Evolutionary conservation across 208 protist genomes (phyloP).

Genomic region (Herpetomonas tarakana): DNA sequence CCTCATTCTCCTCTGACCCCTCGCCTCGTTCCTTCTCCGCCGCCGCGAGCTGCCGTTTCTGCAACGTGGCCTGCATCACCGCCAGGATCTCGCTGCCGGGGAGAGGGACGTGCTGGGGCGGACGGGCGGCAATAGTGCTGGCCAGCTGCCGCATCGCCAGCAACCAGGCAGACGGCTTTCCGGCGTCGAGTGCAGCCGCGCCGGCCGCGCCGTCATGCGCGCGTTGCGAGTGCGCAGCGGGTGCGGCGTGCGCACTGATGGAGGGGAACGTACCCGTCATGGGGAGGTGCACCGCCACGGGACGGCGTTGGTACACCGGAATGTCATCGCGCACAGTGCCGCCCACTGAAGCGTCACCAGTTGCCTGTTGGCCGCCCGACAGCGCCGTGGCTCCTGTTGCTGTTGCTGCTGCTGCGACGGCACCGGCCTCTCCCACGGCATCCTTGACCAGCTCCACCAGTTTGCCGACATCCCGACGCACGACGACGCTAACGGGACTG

Average conservation of each 20-base stretch:
- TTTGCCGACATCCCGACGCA: conserved; percentile 53
- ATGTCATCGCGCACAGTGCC: neutral
- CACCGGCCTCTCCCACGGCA: conserved; percentile 22
- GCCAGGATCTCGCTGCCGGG: conserved; percentile 50
- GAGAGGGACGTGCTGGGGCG: conserved; percentile 34
- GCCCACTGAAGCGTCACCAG: neutral
- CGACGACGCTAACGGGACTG: conserved; percentile 64
- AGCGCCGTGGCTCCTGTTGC: neutral
- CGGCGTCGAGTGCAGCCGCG: conserved; percentile 11
- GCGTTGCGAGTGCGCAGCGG: conserved; percentile 8
- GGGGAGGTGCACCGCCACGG: conserved; percentile 44
- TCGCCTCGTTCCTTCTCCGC: conserved; percentile 8
- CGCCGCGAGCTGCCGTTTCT: conserved; percentile 2
- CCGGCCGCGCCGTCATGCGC: conserved; percentile 2
- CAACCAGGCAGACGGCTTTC: conserved; percentile 55
- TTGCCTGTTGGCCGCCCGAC: neutral
- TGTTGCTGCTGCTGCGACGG: conserved; percentile 5
- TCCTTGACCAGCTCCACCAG: conserved; percentile 61
- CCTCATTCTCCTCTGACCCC: conserved; percentile 1
- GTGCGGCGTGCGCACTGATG: conserved; percentile 25
- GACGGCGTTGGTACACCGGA: conserved; percentile 3
- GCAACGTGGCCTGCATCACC: conserved; percentile 2
- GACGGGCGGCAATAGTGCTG: conserved; percentile 24
- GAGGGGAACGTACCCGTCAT: conserved; percentile 84
- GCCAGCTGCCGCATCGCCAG: conserved; percentile 46